These are phyloP conservation scores for Wickerhamomyces ciferrii DNA, from an alignment of 805 yeast species.

Conservation along the genomic window DNA sequence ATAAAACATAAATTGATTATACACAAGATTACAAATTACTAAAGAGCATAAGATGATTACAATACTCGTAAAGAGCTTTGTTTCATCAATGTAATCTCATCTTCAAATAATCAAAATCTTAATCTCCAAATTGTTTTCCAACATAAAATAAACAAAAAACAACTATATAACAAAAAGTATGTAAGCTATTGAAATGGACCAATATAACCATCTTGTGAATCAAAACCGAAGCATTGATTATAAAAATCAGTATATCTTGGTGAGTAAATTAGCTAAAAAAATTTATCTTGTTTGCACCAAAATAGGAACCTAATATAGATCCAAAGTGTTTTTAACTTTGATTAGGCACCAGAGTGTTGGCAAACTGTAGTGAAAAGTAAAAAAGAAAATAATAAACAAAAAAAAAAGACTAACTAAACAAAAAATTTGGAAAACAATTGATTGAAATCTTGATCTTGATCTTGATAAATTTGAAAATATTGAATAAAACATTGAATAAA, in stretches of 20 bases:
- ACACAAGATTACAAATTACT: neutral
- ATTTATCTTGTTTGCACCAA: conserved; percentile 80
- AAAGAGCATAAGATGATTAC: neutral
- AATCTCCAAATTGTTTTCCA: neutral
- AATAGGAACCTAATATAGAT: conserved; percentile 77
- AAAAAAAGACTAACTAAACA: neutral
- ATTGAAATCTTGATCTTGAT: too few species aligned
- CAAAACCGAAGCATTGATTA: conserved; percentile 15
- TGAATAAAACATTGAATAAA: neutral
- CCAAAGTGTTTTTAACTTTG: conserved; percentile 7
- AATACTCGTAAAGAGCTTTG: neutral
- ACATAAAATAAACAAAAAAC: too few species aligned
- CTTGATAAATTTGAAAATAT: neutral
- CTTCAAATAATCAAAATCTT: neutral
- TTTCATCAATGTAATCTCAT: neutral
- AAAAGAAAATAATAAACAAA: neutral
- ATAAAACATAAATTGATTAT: neutral
- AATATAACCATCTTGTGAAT: conserved; percentile 34
- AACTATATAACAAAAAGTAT: conserved; percentile 13
- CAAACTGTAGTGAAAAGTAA: conserved; percentile 45
- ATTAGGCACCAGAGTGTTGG: conserved; percentile 91
- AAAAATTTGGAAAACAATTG: neutral
- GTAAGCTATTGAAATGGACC: conserved; percentile 70
- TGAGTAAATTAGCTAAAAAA: conserved; percentile 59
- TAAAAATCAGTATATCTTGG: conserved; percentile 37